Base-by-base conservation (phyloP, 345 rosid species). In the Salix caprea region DNA sequence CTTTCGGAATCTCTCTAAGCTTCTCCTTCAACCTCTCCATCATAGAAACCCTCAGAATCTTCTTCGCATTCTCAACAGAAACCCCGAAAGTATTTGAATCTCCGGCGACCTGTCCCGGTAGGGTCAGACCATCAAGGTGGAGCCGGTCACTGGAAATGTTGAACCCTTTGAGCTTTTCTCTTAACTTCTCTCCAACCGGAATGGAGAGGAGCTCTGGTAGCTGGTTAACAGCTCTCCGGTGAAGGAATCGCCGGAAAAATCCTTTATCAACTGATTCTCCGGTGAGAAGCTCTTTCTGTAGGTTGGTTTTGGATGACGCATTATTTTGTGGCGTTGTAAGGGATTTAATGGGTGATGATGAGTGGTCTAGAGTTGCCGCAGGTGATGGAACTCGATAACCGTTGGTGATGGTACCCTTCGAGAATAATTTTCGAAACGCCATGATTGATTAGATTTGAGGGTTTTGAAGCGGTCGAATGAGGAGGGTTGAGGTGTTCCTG, bases 11-110 rank as follows among this genome's bases (percentile, higher is more conserved):
- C 86, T 71, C 86, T 73, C 84, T 85, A 9, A 92, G 89, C 85
- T 76, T 90, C 71, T 70, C 44, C 81, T 88, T 94, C 40, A 94
- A 67, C 81, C 79, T 88, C 87, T 92, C 92, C 72, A 82, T 74
- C 76, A 82, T 89, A 28, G 88, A 82, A 8, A 88, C 69, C 82
- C 85, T 89, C 86, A 92, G 58, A 28, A 94, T 67, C 86, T 88
- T 94, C 79, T 86, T 89, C 30, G 88, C 87, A 8, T 91, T 91
- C 44, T 82, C 73, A 7, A 87, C 84, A 8, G 96, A 58, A 16
- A 94, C 65, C 2, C 86, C 86, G 12, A 10, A 15, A 1, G 40
- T 4, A 2, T 77, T 62, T 14, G 15, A 1, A 32, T 65, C 26
- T 39, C 14, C 48, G n/a, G 73, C 11, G 3, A 14, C 58, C 34